Percentiles rank a stretch among this genome's conserved stretches.
These are phyloP conservation scores for Candida orba DNA, from an alignment of 805 yeast genomes.

Conservation along the genomic window DNA sequence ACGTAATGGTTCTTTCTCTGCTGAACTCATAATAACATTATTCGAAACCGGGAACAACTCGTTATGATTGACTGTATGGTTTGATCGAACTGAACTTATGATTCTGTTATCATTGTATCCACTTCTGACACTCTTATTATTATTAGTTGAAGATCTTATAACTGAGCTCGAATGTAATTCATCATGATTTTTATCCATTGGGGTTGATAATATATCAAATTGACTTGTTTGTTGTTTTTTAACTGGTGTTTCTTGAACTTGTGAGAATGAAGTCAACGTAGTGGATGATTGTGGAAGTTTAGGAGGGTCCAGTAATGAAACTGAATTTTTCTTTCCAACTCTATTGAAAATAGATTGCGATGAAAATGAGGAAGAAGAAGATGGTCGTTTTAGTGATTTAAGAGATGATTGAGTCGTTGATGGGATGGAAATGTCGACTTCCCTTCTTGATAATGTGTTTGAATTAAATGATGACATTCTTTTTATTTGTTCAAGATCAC, in stretches of 20 bases:
- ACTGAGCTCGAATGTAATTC: not conserved
- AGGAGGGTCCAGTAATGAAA: not conserved
- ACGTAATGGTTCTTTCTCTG: not conserved
- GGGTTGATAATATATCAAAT: slow-evolving; percentile 15
- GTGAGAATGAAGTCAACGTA: slow-evolving; percentile 20
- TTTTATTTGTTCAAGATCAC: slow-evolving; percentile 18
- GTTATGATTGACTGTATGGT: no score
- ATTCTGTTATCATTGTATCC: slow-evolving; percentile 1
- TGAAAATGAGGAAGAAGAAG: no score
- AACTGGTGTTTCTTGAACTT: slow-evolving; percentile 24
- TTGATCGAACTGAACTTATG: not conserved
- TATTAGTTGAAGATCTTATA: not conserved
- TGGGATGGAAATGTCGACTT: slow-evolving; percentile 22
- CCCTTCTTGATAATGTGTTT: slow-evolving; percentile 18
- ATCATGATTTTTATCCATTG: slow-evolving; percentile 2
- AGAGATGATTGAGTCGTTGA: slow-evolving; percentile 6
- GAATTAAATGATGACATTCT: slow-evolving; percentile 22
- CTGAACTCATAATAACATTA: slow-evolving; percentile 1
- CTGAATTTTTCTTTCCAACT: slow-evolving; percentile 19
- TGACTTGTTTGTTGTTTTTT: slow-evolving; percentile 13
- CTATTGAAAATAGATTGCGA: slow-evolving; percentile 16
- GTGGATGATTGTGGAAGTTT: slow-evolving; percentile 2
- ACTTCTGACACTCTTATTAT: slow-evolving; percentile 6
- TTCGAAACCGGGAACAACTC: not conserved
- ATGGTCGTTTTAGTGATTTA: not conserved